These are phyloP conservation scores for Echium plantagineum DNA, from an alignment of 257 asterid species.

Conservation along the genomic window DNA sequence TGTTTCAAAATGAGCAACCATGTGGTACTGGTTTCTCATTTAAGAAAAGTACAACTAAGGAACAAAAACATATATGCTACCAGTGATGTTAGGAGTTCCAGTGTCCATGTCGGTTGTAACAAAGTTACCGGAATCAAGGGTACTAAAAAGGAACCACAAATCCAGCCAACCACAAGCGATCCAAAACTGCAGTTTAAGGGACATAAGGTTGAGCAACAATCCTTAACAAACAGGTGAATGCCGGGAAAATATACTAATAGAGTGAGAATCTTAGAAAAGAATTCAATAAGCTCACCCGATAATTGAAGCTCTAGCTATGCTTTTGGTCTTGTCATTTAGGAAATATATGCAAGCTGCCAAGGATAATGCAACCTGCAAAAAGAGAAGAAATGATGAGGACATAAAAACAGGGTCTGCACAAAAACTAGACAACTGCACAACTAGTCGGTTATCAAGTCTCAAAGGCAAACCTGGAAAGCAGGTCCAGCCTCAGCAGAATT, in stretches of 20 bases:
- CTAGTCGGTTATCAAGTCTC: not conserved
- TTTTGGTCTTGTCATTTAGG: slow-evolving; percentile 91
- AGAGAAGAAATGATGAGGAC: not conserved
- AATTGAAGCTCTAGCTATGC: slow-evolving; percentile 64
- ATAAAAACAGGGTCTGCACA: too few relatives aligned
- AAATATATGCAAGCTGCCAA: slow-evolving; percentile 91
- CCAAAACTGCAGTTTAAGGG: slow-evolving; percentile 46
- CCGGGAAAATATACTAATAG: not conserved
- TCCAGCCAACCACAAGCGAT: slow-evolving; percentile 81
- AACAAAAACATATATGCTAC: slow-evolving; percentile 65
- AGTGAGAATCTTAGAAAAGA: not conserved
- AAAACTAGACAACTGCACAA: too few relatives aligned
- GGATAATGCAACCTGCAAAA: slow-evolving; percentile 72
- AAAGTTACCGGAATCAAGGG: slow-evolving; percentile 62
- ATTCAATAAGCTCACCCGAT: slow-evolving; percentile 54
- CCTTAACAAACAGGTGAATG: not conserved
- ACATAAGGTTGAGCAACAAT: slow-evolving; percentile 2
- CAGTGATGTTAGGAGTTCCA: slow-evolving; percentile 82
- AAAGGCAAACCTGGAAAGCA: slow-evolving; percentile 75
- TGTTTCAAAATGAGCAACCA: not conserved
- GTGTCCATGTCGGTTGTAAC: slow-evolving; percentile 78
- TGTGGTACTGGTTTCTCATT: slow-evolving; percentile 23
- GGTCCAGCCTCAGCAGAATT: slow-evolving; percentile 98
- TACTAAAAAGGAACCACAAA: slow-evolving; percentile 62
- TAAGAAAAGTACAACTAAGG: slow-evolving; percentile 78